Base-by-base conservation (phyloP, 345 rosid species). In the Excoecaria cochinchinensis region DNA sequence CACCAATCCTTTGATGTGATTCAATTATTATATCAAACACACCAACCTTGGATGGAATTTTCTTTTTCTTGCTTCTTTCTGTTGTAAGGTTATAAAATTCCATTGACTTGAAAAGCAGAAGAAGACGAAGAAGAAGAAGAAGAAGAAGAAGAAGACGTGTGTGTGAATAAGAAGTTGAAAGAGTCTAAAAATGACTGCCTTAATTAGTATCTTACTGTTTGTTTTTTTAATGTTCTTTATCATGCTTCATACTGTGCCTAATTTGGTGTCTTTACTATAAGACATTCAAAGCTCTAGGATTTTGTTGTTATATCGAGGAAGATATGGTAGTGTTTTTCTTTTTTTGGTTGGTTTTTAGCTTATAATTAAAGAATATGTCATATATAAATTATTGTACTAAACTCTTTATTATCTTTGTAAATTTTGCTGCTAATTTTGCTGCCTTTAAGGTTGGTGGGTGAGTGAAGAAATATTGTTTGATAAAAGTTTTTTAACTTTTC, bases 1-100 rank as follows among this genome's bases (percentile, higher is more conserved):
- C 1, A 62, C 89, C 70, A 89, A 86, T 77, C 83, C 85, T 16
- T 70, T 89, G 69, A 84, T 87, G 77, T 89, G 78, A 80, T 65
- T 6, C 47, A 5, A 40, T 51, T 11, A 68, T 16, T 47, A 52
- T 19, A 46, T 67, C 46, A 42, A 53, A 53, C 6, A 69, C 46
- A 31, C 40, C 17, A 62, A 38, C 78, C 78, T 68, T 56, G 40
- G 52, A 56, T 25, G 66, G 77, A 56, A 66, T 50, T 68, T 52
- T 25, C 15, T 60, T 74, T 55, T 50, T 67, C 10, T 7, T 67
- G 47, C 48, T 76, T 60, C 50, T 56, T 48, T 63, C 57, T 53
- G 42, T 65, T 46, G 63, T 50, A 40, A 70, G 70, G 72, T 46
- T 75, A 59, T 71, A 42, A 47, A 21, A 31, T 52, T 15, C 71